Percentiles rank a stretch among this genome's conserved stretches.
Evolutionary conservation across 768 basidiomycete species (phyloP).

Genomic region (Cystobasidiopsis lactophilus): DNA sequence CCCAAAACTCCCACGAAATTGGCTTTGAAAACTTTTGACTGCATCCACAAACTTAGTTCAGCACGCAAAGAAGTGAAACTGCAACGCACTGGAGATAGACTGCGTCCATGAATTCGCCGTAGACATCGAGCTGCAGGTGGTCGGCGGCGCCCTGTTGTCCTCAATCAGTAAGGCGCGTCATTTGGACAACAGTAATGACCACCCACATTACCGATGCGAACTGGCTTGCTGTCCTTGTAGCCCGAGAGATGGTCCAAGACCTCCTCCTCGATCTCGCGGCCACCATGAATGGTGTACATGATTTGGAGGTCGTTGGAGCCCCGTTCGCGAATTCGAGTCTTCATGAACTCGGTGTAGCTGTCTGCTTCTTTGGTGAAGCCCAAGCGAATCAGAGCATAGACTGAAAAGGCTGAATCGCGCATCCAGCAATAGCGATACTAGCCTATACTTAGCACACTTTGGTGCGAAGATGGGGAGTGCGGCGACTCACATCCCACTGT

Average conservation of each 20-base stretch:
- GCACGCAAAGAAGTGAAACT: no score
- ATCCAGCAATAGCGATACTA: slow-evolving; percentile 32
- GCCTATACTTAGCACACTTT: no score
- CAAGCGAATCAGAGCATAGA: slow-evolving; percentile 78
- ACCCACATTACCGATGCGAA: slow-evolving; percentile 67
- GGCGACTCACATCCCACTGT: background rate
- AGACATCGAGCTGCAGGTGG: slow-evolving; percentile 86
- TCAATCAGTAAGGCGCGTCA: no score
- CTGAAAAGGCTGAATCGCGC: slow-evolving; percentile 84
- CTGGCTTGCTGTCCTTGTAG: slow-evolving; percentile 22
- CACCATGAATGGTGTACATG: slow-evolving; percentile 80
- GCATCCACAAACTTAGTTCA: no score
- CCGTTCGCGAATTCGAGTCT: slow-evolving; percentile 3
- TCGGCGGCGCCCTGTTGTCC: slow-evolving; percentile 91
- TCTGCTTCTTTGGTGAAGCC: slow-evolving; percentile 87
- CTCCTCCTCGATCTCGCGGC: slow-evolving; percentile 48
- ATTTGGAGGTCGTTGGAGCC: slow-evolving; percentile 85
- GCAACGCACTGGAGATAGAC: slow-evolving; percentile 81
- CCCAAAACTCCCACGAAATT: slow-evolving; percentile 9
- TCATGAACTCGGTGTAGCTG: slow-evolving; percentile 20
- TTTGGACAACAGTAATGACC: no score
- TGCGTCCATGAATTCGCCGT: slow-evolving; percentile 59
- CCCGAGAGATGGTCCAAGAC: slow-evolving; percentile 69
- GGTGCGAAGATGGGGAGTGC: no score
- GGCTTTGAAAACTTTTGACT: slow-evolving; percentile 45